phyloP scores from a whole-genome alignment of 139 green algal genomes.

The Monoraphidium neglectum region DNA sequence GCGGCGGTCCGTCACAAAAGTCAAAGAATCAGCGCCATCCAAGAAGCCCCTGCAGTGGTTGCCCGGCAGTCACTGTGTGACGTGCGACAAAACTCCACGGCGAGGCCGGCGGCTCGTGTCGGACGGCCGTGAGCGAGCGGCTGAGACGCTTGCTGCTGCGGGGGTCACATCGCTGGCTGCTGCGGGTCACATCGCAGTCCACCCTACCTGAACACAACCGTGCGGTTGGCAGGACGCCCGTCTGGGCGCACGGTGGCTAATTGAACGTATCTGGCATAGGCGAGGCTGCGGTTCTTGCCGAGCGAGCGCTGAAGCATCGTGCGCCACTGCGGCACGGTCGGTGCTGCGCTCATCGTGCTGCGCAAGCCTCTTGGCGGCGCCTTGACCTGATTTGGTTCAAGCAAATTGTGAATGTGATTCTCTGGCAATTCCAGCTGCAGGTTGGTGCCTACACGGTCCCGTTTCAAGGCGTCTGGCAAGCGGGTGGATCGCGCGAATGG shows the following conservation, averaged over 20 bases:
- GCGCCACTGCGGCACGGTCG: slow-evolving; percentile 7
- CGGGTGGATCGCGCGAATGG: no score
- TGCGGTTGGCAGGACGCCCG: slow-evolving; percentile 72
- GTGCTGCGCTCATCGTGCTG: neutral
- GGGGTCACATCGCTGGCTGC: neutral
- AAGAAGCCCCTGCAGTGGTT: slow-evolving; percentile 65
- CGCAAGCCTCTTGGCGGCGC: no score
- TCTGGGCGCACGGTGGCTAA: slow-evolving; percentile 73
- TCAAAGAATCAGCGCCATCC: slow-evolving; percentile 48
- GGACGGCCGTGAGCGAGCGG: neutral
- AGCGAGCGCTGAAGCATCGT: slow-evolving; percentile 27
- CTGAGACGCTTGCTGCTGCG: neutral
- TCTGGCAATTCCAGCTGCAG: no score
- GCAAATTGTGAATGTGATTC: no score
- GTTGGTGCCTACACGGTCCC: no score
- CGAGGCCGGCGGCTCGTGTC: neutral
- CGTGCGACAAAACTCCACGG: neutral
- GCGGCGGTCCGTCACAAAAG: slow-evolving; percentile 71
- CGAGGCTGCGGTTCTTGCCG: slow-evolving; percentile 24
- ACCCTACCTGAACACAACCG: slow-evolving; percentile 68
- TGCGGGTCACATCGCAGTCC: neutral
- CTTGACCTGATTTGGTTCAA: no score
- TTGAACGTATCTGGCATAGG: slow-evolving; percentile 65
- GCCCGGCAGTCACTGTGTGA: neutral
- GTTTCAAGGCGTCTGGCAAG: no score